A percentile compares a stretch with the other conserved stretches of the same genome.
Conservation (phyloP, 2,329 filamentous ascomycete genomes). For the Colletotrichum lindemuthianum region DNA sequence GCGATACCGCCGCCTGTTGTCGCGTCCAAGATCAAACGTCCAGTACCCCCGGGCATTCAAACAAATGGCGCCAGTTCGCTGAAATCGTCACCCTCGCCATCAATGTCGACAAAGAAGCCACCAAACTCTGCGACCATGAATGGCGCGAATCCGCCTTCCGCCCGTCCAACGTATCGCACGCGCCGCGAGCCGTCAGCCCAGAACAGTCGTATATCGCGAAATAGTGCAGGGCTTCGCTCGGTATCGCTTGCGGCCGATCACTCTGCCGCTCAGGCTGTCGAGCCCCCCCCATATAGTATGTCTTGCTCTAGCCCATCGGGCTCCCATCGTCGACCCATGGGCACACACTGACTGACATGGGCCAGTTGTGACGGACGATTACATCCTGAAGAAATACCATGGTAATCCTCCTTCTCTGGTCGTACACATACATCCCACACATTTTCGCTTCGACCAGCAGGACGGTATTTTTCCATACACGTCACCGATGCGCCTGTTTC, state of each 20-base stretch:
- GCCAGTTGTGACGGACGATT: conserved; percentile 76
- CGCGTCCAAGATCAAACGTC: conserved; percentile 73
- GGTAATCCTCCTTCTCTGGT: conserved; percentile 83
- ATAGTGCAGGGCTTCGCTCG: conserved; percentile 60
- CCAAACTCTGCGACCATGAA: conserved; percentile 53
- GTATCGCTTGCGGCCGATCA: conserved; percentile 59
- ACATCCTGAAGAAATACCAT: conserved; percentile 85
- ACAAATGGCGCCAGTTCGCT: conserved; percentile 69
- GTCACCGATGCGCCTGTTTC: conserved; percentile 84
- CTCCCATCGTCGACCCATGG: not conserved
- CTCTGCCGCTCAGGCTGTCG: conserved; percentile 47
- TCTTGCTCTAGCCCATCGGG: not conserved
- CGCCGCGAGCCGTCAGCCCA: conserved; percentile 66
- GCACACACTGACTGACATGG: conserved; percentile 29
- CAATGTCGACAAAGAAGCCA: conserved; percentile 65
- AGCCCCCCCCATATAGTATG: conserved; percentile 65
- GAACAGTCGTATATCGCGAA: conserved; percentile 59
- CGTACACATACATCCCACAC: conserved; percentile 83
- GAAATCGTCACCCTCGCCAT: conserved; percentile 69
- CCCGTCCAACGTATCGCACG: conserved; percentile 65
- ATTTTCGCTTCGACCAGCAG: conserved; percentile 94
- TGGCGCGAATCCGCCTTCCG: conserved; percentile 51
- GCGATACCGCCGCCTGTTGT: conserved; percentile 54
- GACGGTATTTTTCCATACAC: conserved; percentile 93
- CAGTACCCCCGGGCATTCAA: conserved; percentile 72